Base-by-base conservation (phyloP, 164 flowering plant genomes). In the Pachysandra terminalis region DNA sequence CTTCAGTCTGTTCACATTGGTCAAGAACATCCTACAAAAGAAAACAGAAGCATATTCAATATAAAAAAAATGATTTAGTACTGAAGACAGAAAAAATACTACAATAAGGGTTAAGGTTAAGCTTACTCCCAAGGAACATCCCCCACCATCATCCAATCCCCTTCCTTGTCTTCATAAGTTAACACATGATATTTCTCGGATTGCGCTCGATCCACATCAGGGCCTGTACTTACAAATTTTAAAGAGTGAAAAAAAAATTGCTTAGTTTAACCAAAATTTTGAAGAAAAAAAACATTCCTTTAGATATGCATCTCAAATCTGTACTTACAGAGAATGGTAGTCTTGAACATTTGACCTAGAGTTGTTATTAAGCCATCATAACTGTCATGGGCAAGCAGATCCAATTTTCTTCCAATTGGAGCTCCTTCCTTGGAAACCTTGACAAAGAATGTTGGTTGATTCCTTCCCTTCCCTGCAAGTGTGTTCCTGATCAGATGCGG, bases 121-220 rank as follows among this genome's bases (percentile, higher is more conserved):
- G 63, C 91, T 85, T 80, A 89, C 94, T 87, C 87, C 94, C 94
- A 87, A 59, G 94, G 94, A 70, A 89, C 94, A 75, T 89, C 91
- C 14, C 95, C 91, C 72, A 87, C 95, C 84, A 87, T 83, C 86
- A 85, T 75, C 91, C 90, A 87, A 56, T 89, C 95, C 22, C 91
- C 91, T 74, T 89, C 95, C 63, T 75, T 78, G 75, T 89, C 95
- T 76, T 87, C 87, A 49, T 89, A 89, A 21, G 89, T 86, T 54
- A 87, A 67, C 10, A 89, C 83, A 67, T 85, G 83, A 63, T 64
- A 70, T 27, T 73, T 64, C 28, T 70, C 79, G 10, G 66, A 65
- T 21, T 77, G 72, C 37, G 69, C 71, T 66, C 41, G 61, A 48
- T 70, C 64, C 0, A 60, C 35, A 66, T 61, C 73, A 10, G 71